Base-by-base conservation (phyloP, 495 filamentous ascomycete genomes). In the Neurospora pannonica region DNA sequence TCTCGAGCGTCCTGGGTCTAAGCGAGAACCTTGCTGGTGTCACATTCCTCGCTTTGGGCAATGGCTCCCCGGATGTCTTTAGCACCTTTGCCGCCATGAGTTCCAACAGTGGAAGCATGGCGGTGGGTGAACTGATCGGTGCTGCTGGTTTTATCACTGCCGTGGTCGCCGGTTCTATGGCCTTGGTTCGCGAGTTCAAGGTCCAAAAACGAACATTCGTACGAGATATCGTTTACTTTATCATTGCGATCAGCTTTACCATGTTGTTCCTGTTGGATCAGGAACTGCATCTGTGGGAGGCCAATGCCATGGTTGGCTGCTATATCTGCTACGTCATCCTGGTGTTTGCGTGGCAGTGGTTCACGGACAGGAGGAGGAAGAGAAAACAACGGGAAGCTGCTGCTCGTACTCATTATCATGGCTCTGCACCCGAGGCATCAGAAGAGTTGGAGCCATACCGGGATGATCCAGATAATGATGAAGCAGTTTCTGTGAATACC, bases 51-150 rank as follows among this genome's bases (percentile, higher is more conserved):
- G 97, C 97, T 5, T 96, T 99, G 82, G 97, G 97, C 71, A 99
- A 99, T 84, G 97, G 97, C n/a, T 98, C 95, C 76, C 97, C 97
- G 0, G 97, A 99, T 82, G 95, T 99, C 21, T 99, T 99, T 82
- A 97, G 93, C 46, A 99, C 97, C 4, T 98, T 98, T 79, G 97
- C 95, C 38, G 97, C 97, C 74, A 98, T 99, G 95, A 91, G 90
- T 80, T 96, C 95, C 36, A 93, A 98, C 77, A 97, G 94, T 78
- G 97, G 94, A 4, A 97, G 95, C 82, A 87, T 99, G 82, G 97
- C 97, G 1, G 90, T 98, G 74, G 97, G 97, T 38, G 97, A 99
- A 83, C 86, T 99, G 71, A 93, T 99, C 38, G 97, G 97, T 21
- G 97, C 97, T 11, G 97, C 97, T 17, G 89, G 92, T 67, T 99